Evolutionary conservation across 106 monocot genomes (phyloP).

Genomic region (Platanthera zijinensis): DNA sequence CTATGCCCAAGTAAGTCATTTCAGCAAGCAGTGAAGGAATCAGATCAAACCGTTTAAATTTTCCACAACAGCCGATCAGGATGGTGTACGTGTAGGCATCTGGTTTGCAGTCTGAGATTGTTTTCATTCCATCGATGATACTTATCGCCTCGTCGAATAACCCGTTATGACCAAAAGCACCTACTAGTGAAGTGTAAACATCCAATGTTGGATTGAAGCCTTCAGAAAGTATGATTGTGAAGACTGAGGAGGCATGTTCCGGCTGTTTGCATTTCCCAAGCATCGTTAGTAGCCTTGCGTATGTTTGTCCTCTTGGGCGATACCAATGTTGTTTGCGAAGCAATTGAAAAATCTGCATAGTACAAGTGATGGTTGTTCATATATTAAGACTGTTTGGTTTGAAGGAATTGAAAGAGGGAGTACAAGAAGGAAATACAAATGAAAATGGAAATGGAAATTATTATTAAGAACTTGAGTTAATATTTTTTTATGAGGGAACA

Average conservation of each 20-base stretch:
- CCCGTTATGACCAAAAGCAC: slow-evolving; percentile 60
- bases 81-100: slow-evolving; percentile 76
- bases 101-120: slow-evolving; percentile 62
- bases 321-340: slow-evolving; percentile 87
- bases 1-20: slow-evolving; percentile 72
- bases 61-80: slow-evolving; percentile 62
- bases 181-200: slow-evolving; percentile 86
- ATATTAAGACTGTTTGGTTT: neutral
- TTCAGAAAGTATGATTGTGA: slow-evolving; percentile 70
- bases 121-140: slow-evolving; percentile 77
- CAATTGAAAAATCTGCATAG: slow-evolving; percentile 60
- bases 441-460: too few relatives aligned
- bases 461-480: too few relatives aligned
- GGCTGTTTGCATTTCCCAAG: slow-evolving; percentile 69
- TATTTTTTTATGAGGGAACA: too few relatives aligned
- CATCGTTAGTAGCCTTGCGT: slow-evolving; percentile 67
- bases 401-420: too few relatives aligned
- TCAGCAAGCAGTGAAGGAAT: slow-evolving; percentile 51
- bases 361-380: neutral
- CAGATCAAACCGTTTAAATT: slow-evolving; percentile 47
- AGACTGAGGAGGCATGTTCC: slow-evolving; percentile 53
- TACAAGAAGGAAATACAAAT: too few relatives aligned
- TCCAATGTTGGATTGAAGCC: slow-evolving; percentile 71
- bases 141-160: slow-evolving; percentile 54
- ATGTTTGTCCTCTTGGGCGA: slow-evolving; percentile 68